Evolutionary conservation across 2,329 filamentous ascomycete genomes (phyloP), one percentile per base, ranked within the genome.

Genomic region (Escovopsis sp.): DNA sequence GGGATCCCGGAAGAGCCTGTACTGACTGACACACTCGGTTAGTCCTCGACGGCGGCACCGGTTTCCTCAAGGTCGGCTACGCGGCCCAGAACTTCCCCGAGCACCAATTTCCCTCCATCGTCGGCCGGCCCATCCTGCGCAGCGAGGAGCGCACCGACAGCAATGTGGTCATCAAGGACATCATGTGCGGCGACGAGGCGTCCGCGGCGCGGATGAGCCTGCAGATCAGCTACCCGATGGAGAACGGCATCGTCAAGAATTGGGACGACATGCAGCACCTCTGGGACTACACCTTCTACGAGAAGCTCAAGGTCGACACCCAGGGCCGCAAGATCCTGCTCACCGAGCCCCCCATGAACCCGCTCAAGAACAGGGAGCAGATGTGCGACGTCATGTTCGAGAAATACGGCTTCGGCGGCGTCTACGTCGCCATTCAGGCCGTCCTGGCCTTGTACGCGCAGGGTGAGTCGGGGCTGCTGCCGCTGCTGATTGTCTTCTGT

Each of bases 371-470:
- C 65, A 76, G 90, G 43, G 87, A 96, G 63, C 79, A 92, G 61
- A 98, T 98, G 90, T 85, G 79, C 56, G 85, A 98, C 64, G 86
- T 96, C 61, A 98, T 98, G 90, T 93, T 98, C 59, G 90, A 98
- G 58, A 76, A 84, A 42, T 98, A 96, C 62, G 77, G 76, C 45
- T 98, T 98, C 54, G 88, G 87, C 33, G 90, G 90, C 38, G 88
- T 98, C 39, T 96, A 96, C 54, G 90, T 98, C 41, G 90, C 90
- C 40, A 96, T 96, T 47, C 90, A 98, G 61, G 90, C 90, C 36
- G 90, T 98, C 44, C 64, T 98, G 49, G 90, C 90, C 21, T 68
- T 98, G 27, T 98, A 98, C 56, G 90, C 90, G 15, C 90, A 98
- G 68, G 90, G 87, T 80, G 66, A 60, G 59, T 5, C 10, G 2